phyloP scores from a whole-genome alignment of 768 basidiomycete species.

The Phallus indusiatus region DNA sequence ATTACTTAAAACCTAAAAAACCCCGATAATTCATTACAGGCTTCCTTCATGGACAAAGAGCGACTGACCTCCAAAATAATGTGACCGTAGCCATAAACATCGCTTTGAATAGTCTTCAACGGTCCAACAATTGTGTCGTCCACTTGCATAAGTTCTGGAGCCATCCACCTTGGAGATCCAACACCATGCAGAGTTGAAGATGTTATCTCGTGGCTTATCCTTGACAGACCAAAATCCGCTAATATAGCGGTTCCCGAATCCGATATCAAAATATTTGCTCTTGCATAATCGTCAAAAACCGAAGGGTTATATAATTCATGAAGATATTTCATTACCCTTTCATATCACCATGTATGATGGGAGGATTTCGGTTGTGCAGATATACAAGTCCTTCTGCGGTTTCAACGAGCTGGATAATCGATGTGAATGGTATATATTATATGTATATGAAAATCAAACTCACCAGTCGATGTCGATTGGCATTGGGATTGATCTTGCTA shows the following conservation, averaged over 20 bases:
- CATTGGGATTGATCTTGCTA: background rate
- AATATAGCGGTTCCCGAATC: slow-evolving; percentile 32
- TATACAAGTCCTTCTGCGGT: slow-evolving; percentile 34
- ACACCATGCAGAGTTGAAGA: slow-evolving; percentile 19
- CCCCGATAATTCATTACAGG: too few relatives aligned
- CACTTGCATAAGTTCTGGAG: slow-evolving; percentile 21
- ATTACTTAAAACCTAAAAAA: slow-evolving; percentile 1
- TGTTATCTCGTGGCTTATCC: slow-evolving; percentile 14
- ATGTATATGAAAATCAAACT: background rate
- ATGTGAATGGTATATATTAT: background rate
- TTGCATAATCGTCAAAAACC: slow-evolving; percentile 12
- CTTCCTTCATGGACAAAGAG: background rate
- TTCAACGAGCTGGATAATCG: slow-evolving; percentile 28
- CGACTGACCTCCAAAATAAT: slow-evolving; percentile 7
- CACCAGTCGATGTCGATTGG: background rate
- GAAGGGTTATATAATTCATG: too few relatives aligned
- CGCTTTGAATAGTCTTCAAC: background rate
- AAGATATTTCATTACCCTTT: slow-evolving; percentile 7
- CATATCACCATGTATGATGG: slow-evolving; percentile 26
- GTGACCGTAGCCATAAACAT: slow-evolving; percentile 8
- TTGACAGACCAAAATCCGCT: slow-evolving; percentile 39
- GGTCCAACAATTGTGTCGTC: background rate
- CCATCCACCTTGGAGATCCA: slow-evolving; percentile 23
- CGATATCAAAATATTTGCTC: slow-evolving; percentile 40
- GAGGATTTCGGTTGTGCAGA: slow-evolving; percentile 30